phyloP scores from a whole-genome alignment of 306 rosid species.

The Cicer judaicum region DNA sequence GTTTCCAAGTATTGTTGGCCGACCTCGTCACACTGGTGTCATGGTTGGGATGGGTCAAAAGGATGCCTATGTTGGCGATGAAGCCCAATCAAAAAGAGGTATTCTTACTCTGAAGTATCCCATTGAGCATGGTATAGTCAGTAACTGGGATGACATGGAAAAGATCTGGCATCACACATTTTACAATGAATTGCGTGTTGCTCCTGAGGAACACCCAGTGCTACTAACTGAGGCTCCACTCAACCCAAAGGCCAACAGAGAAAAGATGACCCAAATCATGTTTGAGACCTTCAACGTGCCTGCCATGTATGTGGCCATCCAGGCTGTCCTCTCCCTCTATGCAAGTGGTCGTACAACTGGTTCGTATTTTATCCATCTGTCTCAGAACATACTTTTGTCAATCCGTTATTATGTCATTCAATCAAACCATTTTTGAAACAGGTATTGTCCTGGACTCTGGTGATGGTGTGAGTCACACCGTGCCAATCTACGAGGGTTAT shows the following conservation, averaged over 20 bases:
- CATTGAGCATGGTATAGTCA: conserved; percentile 96
- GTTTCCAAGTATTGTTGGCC: conserved; percentile 94
- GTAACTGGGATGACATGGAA: conserved; percentile 99
- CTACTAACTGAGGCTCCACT: conserved; percentile 98
- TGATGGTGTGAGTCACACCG: conserved; percentile 99
- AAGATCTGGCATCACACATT: conserved; percentile 99
- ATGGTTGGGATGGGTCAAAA: conserved; percentile 99
- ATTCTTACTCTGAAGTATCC: conserved; percentile 95
- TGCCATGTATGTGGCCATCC: conserved; percentile 98
- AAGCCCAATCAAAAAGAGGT: conserved; percentile 98
- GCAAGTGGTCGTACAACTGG: conserved; percentile 99
- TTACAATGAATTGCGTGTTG: conserved; percentile 97
- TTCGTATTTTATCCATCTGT: conserved; percentile 45
- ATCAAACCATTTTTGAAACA: conserved; percentile 39
- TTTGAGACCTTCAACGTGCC: conserved; percentile 98
- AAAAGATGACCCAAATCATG: conserved; percentile 98
- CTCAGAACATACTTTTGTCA: neutral
- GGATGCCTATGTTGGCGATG: conserved; percentile 98
- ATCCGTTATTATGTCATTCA: neutral
- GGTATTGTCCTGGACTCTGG: conserved; percentile 97
- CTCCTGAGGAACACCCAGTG: conserved; percentile 98
- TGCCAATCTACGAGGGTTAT: conserved; percentile 95
- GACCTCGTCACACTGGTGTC: conserved; percentile 96
- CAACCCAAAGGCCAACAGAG: conserved; percentile 98
- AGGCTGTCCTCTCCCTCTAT: conserved; percentile 92